These are phyloP conservation scores for Taxillus chinensis DNA, from an alignment of 164 flowering plant genomes.

Conservation along the genomic window DNA sequence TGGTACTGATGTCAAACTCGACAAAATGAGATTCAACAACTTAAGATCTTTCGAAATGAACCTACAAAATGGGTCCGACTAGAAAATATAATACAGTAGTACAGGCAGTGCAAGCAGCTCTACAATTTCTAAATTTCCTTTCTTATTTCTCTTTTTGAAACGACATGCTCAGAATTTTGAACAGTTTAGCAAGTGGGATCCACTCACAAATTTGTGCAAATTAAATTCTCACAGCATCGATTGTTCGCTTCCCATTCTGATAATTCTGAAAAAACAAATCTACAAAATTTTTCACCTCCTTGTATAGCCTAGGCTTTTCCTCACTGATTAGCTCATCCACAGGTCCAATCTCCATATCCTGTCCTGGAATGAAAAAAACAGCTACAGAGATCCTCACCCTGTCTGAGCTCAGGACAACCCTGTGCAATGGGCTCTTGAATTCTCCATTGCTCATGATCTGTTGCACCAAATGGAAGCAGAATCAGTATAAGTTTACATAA, in stretches of 20 bases:
- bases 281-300: slow-evolving; percentile 14
- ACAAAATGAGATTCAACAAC: too few species aligned
- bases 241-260: slow-evolving; percentile 9
- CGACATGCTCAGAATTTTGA: too few species aligned
- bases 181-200: too few species aligned
- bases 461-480: background rate
- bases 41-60: too few species aligned
- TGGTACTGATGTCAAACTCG: too few species aligned
- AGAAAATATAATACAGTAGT: too few species aligned
- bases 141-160: too few species aligned
- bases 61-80: too few species aligned
- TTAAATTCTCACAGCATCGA: slow-evolving; percentile 8
- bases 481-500: too few species aligned
- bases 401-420: slow-evolving; percentile 20
- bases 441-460: slow-evolving; percentile 37
- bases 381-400: slow-evolving; percentile 18
- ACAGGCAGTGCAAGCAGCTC: too few species aligned
- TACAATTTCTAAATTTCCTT: too few species aligned
- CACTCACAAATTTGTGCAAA: too few species aligned
- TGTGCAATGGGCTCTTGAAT: slow-evolving; percentile 26
- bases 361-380: slow-evolving; percentile 8
- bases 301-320: slow-evolving; percentile 17
- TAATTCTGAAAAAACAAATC: slow-evolving; percentile 9
- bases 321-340: slow-evolving; percentile 11
- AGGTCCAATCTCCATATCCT: slow-evolving; percentile 23